Evolutionary conservation across 2,329 filamentous ascomycete species (phyloP).

Genomic region (Cladophialophora psammophila): DNA sequence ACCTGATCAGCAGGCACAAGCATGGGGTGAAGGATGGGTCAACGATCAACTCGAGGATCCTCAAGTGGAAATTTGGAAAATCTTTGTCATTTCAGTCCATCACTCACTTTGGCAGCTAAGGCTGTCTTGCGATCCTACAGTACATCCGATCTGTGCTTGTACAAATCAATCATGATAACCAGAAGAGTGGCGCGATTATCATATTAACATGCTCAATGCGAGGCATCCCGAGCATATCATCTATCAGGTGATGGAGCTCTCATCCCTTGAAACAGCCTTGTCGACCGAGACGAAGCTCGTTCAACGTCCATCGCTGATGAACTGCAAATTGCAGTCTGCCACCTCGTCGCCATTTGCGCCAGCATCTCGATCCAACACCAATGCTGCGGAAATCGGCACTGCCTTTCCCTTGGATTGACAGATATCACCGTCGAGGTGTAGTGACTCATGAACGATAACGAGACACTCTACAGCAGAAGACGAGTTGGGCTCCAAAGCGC

Average conservation of each 20-base stretch:
- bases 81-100: background rate
- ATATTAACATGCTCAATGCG: background rate
- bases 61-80: background rate
- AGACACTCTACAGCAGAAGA: conserved; percentile 1
- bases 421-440: background rate
- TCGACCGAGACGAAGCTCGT: background rate
- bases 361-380: background rate
- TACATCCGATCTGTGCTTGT: background rate
- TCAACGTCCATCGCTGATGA: background rate
- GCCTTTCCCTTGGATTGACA: background rate
- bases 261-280: background rate
- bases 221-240: background rate
- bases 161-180: background rate
- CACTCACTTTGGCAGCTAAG: conserved; percentile 3
- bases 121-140: background rate
- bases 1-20: conserved; percentile 6
- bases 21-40: background rate
- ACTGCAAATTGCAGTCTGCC: background rate
- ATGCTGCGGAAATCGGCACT: background rate
- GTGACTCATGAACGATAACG: conserved; percentile 6
- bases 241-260: background rate
- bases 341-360: background rate
- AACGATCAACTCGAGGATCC: background rate
- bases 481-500: background rate
- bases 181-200: background rate